These are phyloP conservation scores for Aspergillus transmontanensis DNA, from an alignment of 2,329 filamentous ascomycete genomes.

Conservation along the genomic window DNA sequence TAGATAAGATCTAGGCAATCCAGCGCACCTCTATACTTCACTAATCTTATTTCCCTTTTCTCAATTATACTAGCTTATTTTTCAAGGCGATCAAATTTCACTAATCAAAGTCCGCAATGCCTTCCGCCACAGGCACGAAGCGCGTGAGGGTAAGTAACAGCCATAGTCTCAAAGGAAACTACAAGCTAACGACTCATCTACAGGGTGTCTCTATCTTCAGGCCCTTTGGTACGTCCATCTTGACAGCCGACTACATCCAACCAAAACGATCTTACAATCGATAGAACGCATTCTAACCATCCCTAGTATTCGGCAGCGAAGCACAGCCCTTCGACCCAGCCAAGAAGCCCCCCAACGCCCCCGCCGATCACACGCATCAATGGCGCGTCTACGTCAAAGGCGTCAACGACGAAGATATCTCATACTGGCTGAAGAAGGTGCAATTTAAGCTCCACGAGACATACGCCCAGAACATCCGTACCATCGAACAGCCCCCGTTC, in stretches of 20 bases:
- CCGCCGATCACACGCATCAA: slow-evolving; percentile 91
- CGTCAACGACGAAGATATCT: slow-evolving; percentile 85
- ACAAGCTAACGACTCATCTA: slow-evolving; percentile 23
- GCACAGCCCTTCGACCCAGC: slow-evolving; percentile 76
- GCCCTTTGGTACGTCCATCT: slow-evolving; percentile 44
- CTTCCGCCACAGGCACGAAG: slow-evolving; percentile 57
- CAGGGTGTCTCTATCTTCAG: slow-evolving; percentile 51
- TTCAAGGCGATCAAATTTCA: background rate
- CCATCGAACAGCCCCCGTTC: slow-evolving; percentile 79
- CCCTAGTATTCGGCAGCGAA: slow-evolving; percentile 76
- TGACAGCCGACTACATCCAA: slow-evolving; percentile 8
- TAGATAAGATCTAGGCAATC: background rate
- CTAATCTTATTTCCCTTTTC: background rate
- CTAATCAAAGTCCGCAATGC: slow-evolving; percentile 43
- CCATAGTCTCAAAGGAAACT: background rate
- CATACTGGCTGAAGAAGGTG: slow-evolving; percentile 94
- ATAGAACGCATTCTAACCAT: background rate
- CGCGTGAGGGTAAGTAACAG: slow-evolving; percentile 50
- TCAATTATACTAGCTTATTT: background rate
- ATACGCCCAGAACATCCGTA: slow-evolving; percentile 87
- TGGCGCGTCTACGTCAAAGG: slow-evolving; percentile 95
- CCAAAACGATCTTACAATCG: background rate
- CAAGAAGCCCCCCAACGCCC: slow-evolving; percentile 73
- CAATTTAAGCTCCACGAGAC: slow-evolving; percentile 99
- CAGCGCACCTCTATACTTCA: background rate